Base-by-base conservation (phyloP, 1,139 yeast genomes). In the Nakaseomyces kungkrabaensis region DNA sequence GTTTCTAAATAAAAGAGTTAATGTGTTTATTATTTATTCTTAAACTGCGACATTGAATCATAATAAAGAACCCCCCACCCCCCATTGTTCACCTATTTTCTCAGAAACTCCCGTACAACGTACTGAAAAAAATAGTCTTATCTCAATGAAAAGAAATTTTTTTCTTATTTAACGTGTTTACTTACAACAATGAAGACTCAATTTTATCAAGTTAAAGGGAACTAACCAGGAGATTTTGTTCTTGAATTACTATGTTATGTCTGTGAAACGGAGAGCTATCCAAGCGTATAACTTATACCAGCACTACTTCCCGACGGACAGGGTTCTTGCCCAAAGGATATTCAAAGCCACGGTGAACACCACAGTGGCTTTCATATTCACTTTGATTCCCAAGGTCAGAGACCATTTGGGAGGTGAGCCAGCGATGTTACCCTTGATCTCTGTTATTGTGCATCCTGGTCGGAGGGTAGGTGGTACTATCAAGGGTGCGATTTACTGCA, bases 381-480 rank as follows among this genome's bases (percentile, higher is more conserved):
- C 73, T 46, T 53, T 72, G 32, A 67, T 71, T 6, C 71, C 72
- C 0, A 62, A 62, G 7, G 68, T 71, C 1, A 54, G 70, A 31
- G 53, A 48, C 5, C 61, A 56, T 11, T 49, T 74, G n/a, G 78
- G 78, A 3, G 55, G 59, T 1, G 69, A 72, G 42, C 71, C 74
- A 1, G 72, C 73, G 13, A 67, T 75, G 68, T 58, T 73, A 29
- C 73, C 75, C 0, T 55, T 75, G 42, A 67, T 73, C 3, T 68
- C 77, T 1, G 77, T 74, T 13, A 72, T 72, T 56, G 71, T 72
- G 33, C 77, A 74, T 56, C 78, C 78, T 1, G 78, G 78, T 0
- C 65, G 77, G 51, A 65, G 79, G 45, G 65, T 73, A 1, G 76
- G 78, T 33, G 71, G 75, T 9, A 73, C 74, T 61, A 65, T 75